These are phyloP conservation scores for Dalbergia cochinchinensis DNA, from an alignment of 306 rosid species.

Conservation along the genomic window DNA sequence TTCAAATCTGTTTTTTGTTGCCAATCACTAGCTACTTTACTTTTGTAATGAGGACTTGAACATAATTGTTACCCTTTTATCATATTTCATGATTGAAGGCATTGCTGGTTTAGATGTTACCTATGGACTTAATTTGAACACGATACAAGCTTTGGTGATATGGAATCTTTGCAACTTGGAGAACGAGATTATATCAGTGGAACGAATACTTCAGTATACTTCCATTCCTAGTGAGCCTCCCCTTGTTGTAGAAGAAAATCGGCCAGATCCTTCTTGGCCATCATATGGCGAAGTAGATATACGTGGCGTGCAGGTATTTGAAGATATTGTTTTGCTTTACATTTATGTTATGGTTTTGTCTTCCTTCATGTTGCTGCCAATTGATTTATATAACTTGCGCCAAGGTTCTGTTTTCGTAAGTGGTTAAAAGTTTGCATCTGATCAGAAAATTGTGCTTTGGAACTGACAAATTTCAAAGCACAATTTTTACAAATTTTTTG, in stretches of 20 bases:
- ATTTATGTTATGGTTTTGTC: neutral
- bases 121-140: conserved; percentile 82
- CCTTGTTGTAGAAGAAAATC: conserved; percentile 63
- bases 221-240: conserved; percentile 77
- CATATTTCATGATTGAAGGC: conserved; percentile 50
- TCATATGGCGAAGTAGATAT: conserved; percentile 71
- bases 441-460: neutral
- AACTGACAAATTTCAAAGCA: neutral
- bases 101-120: conserved; percentile 90
- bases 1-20: conserved; percentile 22
- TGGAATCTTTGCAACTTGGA: conserved; percentile 80
- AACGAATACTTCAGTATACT: conserved; percentile 80
- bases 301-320: conserved; percentile 70
- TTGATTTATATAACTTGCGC: neutral
- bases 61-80: conserved; percentile 13
- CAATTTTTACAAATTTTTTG: neutral
- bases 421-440: conserved; percentile 20
- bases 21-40: conserved; percentile 1
- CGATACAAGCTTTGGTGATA: conserved; percentile 70
- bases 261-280: conserved; percentile 76
- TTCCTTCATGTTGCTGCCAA: neutral
- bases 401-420: conserved; percentile 16
- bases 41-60: conserved; percentile 1
- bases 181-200: conserved; percentile 86
- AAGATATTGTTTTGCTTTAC: neutral